These are phyloP conservation scores for Huntiella abstrusa DNA, from an alignment of 2,329 filamentous ascomycete genomes.

Conservation along the genomic window DNA sequence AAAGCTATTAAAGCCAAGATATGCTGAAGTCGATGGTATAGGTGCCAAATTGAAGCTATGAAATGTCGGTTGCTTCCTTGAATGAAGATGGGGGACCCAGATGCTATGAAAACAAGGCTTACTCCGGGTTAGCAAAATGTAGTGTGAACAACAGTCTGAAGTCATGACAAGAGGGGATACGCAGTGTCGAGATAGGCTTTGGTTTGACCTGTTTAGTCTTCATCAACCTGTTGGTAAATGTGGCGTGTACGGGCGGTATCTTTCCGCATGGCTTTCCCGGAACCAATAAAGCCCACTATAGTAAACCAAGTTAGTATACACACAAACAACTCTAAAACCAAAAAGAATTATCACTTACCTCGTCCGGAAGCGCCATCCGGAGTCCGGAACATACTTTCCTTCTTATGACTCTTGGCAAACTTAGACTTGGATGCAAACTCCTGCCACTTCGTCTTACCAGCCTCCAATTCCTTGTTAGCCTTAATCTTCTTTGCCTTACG, in stretches of 20 bases:
- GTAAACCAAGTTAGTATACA: slow-evolving; percentile 13
- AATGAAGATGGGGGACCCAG: too few species aligned
- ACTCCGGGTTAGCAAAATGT: too few species aligned
- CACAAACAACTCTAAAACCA: not conserved
- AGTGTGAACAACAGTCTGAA: too few species aligned
- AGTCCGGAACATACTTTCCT: slow-evolving; percentile 94
- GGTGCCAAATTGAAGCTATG: too few species aligned
- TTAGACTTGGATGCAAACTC: slow-evolving; percentile 72
- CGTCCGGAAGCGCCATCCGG: slow-evolving; percentile 69
- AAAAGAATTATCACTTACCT: slow-evolving; percentile 37
- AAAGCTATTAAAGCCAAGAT: too few species aligned
- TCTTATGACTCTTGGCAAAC: slow-evolving; percentile 48
- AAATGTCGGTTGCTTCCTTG: too few species aligned
- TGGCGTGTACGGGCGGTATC: slow-evolving; percentile 67
- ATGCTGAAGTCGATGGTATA: too few species aligned
- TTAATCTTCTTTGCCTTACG: slow-evolving; percentile 77
- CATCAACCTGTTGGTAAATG: slow-evolving; percentile 62
- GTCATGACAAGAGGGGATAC: not conserved
- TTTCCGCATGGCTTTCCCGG: slow-evolving; percentile 89
- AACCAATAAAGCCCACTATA: slow-evolving; percentile 86
- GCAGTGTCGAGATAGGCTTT: not conserved
- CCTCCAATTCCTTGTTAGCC: slow-evolving; percentile 78
- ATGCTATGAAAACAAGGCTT: too few species aligned
- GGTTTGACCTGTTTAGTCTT: slow-evolving; percentile 33
- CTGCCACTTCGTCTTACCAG: slow-evolving; percentile 84